Evolutionary conservation across 228 moss, liverwort and hornwort species (phyloP).

Genomic region (Sphagnum fallax): DNA sequence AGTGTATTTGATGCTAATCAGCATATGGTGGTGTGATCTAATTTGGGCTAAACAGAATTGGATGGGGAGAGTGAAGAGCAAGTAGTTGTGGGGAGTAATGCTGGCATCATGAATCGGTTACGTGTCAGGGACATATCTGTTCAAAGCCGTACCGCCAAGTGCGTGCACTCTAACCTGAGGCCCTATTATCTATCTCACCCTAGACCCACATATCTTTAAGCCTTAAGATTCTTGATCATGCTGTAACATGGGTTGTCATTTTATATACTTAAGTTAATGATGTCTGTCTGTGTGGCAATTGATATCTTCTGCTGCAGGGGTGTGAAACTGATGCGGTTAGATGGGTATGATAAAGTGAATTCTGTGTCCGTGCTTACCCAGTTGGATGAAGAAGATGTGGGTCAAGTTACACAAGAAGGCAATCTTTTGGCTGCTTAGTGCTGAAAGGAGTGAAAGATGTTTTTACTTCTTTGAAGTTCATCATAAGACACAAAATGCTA

Average conservation of each 20-base stretch:
- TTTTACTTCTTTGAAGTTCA: too few relatives aligned
- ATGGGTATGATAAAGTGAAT: conserved; percentile 70
- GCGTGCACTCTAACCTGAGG: conserved; percentile 13
- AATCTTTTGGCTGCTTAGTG: conserved; percentile 7
- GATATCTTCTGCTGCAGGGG: conserved; percentile 34
- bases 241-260: neutral
- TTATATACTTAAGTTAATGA: neutral
- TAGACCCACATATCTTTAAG: neutral
- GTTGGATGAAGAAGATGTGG: conserved; percentile 40
- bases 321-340: conserved; percentile 82
- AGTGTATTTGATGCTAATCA: too few relatives aligned
- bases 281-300: conserved; percentile 2
- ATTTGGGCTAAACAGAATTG: conserved; percentile 19
- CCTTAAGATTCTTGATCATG: neutral
- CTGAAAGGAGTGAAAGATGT: too few relatives aligned
- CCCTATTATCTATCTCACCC: neutral
- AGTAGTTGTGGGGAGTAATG: conserved; percentile 87
- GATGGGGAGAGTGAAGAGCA: conserved; percentile 86
- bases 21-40: too few relatives aligned
- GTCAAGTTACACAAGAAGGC: conserved; percentile 9
- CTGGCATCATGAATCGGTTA: conserved; percentile 86
- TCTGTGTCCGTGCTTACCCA: conserved; percentile 69
- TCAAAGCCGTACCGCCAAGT: conserved; percentile 89
- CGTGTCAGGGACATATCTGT: conserved; percentile 91
- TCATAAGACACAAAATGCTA: too few relatives aligned